These are phyloP conservation scores for Diaporthe citrichinensis DNA, from an alignment of 2,329 filamentous ascomycete species.

Conservation along the genomic window DNA sequence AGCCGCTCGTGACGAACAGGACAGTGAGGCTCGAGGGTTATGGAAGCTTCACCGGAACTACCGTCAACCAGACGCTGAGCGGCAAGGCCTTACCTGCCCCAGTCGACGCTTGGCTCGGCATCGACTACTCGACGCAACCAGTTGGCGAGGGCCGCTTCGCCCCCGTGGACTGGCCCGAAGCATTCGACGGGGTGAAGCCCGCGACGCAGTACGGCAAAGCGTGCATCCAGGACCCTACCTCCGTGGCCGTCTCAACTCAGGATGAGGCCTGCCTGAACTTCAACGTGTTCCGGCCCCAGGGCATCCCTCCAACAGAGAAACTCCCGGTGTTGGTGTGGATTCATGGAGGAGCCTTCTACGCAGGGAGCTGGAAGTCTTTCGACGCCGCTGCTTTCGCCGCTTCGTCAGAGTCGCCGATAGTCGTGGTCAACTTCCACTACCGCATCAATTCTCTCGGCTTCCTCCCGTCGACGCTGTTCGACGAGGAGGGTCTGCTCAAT, in stretches of 20 bases:
- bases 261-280: constrained; percentile 57
- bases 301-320: constrained; percentile 51
- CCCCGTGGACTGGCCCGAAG: constrained; percentile 55
- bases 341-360: constrained; percentile 55
- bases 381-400: constrained; percentile 51
- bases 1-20: constrained; percentile 13
- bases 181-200: constrained; percentile 56
- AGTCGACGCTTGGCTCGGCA: constrained; percentile 63
- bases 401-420: constrained; percentile 45
- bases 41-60: constrained; percentile 56
- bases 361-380: constrained; percentile 52
- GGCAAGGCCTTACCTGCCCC: constrained; percentile 50
- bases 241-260: constrained; percentile 44
- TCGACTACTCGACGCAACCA: constrained; percentile 61
- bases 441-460: constrained; percentile 48
- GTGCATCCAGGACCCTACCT: constrained; percentile 57
- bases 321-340: constrained; percentile 57
- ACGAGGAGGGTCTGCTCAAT: constrained; percentile 46
- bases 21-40: constrained; percentile 48
- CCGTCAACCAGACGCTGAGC: constrained; percentile 52
- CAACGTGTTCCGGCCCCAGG: constrained; percentile 55
- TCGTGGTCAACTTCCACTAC: constrained; percentile 50
- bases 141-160: constrained; percentile 57
- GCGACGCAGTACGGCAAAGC: constrained; percentile 57
- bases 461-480: constrained; percentile 45